Base-by-base conservation (phyloP, 2,329 filamentous ascomycete genomes). In the Paraconiothyrium sp. region DNA sequence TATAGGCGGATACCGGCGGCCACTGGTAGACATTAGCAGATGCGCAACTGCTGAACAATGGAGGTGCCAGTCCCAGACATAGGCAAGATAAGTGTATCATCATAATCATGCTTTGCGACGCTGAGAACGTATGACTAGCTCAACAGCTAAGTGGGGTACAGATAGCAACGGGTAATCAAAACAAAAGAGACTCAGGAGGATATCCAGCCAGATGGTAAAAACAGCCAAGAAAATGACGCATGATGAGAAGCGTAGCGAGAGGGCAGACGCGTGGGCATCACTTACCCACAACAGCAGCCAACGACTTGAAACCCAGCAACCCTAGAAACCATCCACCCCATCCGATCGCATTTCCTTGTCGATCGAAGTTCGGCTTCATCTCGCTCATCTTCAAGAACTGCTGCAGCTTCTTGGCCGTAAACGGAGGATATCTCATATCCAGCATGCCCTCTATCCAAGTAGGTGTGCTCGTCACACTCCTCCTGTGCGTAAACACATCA, bases 381-480 rank as follows among this genome's bases (percentile, higher is more conserved):
- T 82, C 80, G 58, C 79, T 84, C 78, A 86, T 85, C 10, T 76
- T 76, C 61, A 80, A 77, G 68, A 84, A 82, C 65, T 84, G 81
- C 73, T 82, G 80, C 64, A 84, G 73, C 77, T 89, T 89, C 52
- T 84, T 84, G 2, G 76, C 78, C 30, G 75, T 76, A 68, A 87
- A 90, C 2, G 88, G 88, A 10, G 88, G 88, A 74, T 90, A 90
- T 63, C 92, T 86, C 56, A 92, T 83, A 61, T 86, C 84, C 67
- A 94, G 81, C 62, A 93, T 72, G 43, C 80, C 81, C 74, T 93
- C 90, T 67, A 90, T 84, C 90, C 90, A 92, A 16, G 76, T 71
- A 0, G 90, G 90, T 4, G 89, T 90, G 48, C 82, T 84, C 24
- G 88, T 86, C 37, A 92, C 79, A 54, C 83, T 81, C 41, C 88